Evolutionary conservation across 2,329 filamentous ascomycete species (phyloP).

Genomic region (Cercospora sesami): DNA sequence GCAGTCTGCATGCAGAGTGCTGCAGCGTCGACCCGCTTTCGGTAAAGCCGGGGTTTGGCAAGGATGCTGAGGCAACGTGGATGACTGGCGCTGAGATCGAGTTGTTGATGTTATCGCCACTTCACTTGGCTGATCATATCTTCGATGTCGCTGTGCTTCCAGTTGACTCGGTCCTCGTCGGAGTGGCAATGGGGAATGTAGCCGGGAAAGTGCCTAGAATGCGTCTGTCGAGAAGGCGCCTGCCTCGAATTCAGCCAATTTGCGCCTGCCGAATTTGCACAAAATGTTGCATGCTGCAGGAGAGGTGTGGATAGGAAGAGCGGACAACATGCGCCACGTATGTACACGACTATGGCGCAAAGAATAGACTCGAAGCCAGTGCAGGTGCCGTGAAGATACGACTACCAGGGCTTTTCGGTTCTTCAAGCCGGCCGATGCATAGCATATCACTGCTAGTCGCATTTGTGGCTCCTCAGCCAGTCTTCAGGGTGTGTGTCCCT

Average conservation of each 20-base stretch:
- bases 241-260: not conserved
- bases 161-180: not conserved
- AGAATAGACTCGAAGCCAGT: slow-evolving; percentile 1
- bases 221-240: not conserved
- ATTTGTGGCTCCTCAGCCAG: not conserved
- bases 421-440: not conserved
- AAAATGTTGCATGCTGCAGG: not conserved
- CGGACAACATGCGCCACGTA: not conserved
- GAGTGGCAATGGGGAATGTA: not conserved
- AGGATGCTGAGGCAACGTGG: not conserved
- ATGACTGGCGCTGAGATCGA: not conserved
- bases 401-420: not conserved
- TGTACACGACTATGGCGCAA: not conserved
- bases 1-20: not conserved
- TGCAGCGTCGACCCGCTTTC: not conserved
- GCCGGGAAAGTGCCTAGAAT: not conserved
- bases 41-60: not conserved
- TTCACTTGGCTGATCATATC: not conserved
- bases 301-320: not conserved
- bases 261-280: not conserved
- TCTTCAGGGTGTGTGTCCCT: not conserved
- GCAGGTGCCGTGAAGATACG: not conserved
- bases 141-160: not conserved
- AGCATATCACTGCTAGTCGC: not conserved
- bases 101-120: not conserved